Evolutionary conservation across 179 eudicot species (phyloP).

Genomic region (Spinacia oleracea): DNA sequence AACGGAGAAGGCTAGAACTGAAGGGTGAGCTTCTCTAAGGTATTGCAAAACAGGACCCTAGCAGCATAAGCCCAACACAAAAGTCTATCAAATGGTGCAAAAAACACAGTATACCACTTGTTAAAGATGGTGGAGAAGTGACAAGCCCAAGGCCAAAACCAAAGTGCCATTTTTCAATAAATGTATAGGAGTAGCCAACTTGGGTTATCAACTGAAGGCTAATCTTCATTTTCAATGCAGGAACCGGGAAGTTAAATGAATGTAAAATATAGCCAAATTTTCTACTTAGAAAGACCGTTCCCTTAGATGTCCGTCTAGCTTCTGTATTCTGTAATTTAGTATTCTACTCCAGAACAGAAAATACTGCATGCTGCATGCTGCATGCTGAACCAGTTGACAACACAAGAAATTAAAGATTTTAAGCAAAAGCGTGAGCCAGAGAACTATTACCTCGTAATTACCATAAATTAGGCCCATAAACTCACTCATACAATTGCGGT

Average conservation of each 20-base stretch:
- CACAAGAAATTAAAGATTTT: neutral
- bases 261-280: neutral
- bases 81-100: neutral
- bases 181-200: neutral
- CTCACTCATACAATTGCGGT: constrained; percentile 99
- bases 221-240: neutral
- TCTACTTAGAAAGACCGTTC: neutral
- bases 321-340: neutral
- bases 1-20: neutral
- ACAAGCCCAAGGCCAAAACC: neutral
- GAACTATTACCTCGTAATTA: constrained; percentile 72
- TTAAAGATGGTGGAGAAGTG: neutral
- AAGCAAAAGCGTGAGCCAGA: neutral
- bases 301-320: too few relatives aligned
- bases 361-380: neutral
- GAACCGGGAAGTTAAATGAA: neutral
- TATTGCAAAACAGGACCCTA: neutral
- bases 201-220: neutral
- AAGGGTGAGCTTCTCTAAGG: neutral
- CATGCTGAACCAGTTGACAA: neutral
- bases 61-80: neutral
- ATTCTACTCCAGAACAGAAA: neutral
- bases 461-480: constrained; percentile 96
- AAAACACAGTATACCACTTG: neutral
- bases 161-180: neutral